Evolutionary conservation across 2,329 filamentous ascomycete species (phyloP).

Genomic region (Fonsecaea monophora): DNA sequence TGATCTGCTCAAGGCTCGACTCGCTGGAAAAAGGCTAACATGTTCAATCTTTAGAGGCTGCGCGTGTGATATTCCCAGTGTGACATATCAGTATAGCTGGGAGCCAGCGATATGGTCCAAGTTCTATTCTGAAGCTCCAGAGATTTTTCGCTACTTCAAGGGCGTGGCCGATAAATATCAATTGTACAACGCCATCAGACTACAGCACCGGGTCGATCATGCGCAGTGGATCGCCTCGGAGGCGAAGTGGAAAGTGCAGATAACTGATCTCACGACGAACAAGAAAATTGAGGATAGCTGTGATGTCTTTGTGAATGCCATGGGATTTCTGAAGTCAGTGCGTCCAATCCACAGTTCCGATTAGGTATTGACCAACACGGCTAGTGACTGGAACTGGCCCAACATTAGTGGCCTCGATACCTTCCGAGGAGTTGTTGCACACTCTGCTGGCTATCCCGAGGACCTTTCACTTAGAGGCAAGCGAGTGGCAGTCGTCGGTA

Average conservation of each 20-base stretch:
- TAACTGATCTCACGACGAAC: conserved; percentile 32
- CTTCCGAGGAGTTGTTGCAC: conserved; percentile 47
- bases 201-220: conserved; percentile 40
- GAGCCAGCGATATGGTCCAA: conserved; percentile 32
- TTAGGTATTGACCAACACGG: too few species aligned
- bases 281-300: conserved; percentile 38
- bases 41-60: conserved; percentile 42
- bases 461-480: conserved; percentile 41
- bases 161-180: conserved; percentile 37
- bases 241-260: conserved; percentile 41
- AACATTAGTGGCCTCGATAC: conserved; percentile 45
- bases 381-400: conserved; percentile 48
- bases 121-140: conserved; percentile 37
- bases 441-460: conserved; percentile 45
- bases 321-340: conserved; percentile 49
- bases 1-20: too few species aligned
- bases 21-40: too few species aligned
- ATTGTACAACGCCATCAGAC: conserved; percentile 40
- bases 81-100: conserved; percentile 41
- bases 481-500: conserved; percentile 41
- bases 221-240: conserved; percentile 43
- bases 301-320: conserved; percentile 43
- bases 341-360: too few species aligned
- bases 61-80: conserved; percentile 53
- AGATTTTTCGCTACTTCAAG: conserved; percentile 45